Evolutionary conservation across 1,139 yeast genomes (phyloP).

Genomic region (Geotrichum reessii): DNA sequence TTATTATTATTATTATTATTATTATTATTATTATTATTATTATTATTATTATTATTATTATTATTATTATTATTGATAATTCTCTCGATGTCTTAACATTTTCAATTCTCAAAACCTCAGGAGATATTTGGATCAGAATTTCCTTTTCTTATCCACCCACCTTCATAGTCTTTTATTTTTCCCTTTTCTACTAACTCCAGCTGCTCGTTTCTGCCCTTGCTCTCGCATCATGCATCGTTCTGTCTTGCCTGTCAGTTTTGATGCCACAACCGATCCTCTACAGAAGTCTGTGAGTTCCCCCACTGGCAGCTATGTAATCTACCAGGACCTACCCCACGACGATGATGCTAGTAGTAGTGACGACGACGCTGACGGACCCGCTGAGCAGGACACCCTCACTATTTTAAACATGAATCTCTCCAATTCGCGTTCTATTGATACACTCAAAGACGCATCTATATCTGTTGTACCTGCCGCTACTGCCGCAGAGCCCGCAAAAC

Average conservation of each 20-base stretch:
- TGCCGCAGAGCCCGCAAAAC: not conserved
- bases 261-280: not conserved
- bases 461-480: not conserved
- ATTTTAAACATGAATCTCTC: not conserved
- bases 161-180: not conserved
- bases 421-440: not conserved
- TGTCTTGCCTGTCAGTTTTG: not conserved
- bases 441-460: not conserved
- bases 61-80: too few relatives aligned
- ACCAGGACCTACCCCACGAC: not conserved
- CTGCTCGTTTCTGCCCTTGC: not conserved
- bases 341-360: not conserved
- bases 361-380: not conserved
- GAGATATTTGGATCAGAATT: not conserved
- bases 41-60: not conserved
- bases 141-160: not conserved
- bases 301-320: not conserved
- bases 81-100: not conserved
- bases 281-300: not conserved
- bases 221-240: not conserved
- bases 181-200: not conserved
- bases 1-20: too few relatives aligned
- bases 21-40: not conserved
- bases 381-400: conserved; percentile 4
- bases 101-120: not conserved